phyloP scores from a whole-genome alignment of 768 basidiomycete species.

The Cyclocybe cylindracea region DNA sequence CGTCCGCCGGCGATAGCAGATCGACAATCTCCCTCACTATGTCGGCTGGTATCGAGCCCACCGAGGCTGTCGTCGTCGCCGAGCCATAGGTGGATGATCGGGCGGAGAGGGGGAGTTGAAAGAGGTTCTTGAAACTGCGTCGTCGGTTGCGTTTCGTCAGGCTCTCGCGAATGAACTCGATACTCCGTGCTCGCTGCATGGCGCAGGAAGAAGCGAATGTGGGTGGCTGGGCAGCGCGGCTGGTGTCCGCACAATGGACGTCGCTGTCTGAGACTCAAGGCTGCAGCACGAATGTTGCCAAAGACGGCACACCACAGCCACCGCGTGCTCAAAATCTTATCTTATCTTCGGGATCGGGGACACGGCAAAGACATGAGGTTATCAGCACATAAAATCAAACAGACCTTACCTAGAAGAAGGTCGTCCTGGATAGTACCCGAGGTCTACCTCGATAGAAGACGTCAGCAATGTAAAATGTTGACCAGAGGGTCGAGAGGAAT shows the following conservation, averaged over 20 bases:
- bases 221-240: slow-evolving; percentile 9
- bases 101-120: slow-evolving; percentile 33
- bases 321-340: slow-evolving; percentile 9
- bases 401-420: no score
- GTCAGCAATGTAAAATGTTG: no score
- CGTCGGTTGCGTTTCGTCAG: slow-evolving; percentile 23
- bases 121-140: slow-evolving; percentile 34
- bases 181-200: slow-evolving; percentile 17
- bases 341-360: background rate
- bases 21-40: slow-evolving; percentile 40
- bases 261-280: slow-evolving; percentile 21
- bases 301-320: slow-evolving; percentile 6
- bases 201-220: slow-evolving; percentile 1
- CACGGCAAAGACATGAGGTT: no score
- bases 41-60: slow-evolving; percentile 37
- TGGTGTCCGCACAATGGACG: slow-evolving; percentile 9
- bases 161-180: slow-evolving; percentile 13
- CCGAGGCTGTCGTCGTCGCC: slow-evolving; percentile 20
- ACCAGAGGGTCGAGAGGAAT: background rate
- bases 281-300: slow-evolving; percentile 10
- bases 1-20: slow-evolving; percentile 34
- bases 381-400: no score
- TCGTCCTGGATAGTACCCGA: no score
- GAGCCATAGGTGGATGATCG: slow-evolving; percentile 26
- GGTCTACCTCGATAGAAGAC: no score